Conservation (phyloP, 345 rosid species). For the Isatis tinctoria region DNA sequence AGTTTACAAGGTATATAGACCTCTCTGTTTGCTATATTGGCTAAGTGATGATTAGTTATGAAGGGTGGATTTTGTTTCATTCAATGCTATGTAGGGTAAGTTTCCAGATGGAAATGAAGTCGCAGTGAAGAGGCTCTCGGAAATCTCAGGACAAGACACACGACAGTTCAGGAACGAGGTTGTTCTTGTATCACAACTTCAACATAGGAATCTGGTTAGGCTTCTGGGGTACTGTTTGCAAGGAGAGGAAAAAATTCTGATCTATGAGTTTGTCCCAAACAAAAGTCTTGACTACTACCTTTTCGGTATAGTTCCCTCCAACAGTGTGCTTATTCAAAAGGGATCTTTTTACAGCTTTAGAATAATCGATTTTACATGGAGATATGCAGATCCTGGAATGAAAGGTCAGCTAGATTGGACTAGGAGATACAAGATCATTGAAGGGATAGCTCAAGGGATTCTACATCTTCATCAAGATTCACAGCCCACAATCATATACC, state of each 20-base stretch:
- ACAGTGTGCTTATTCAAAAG: neutral
- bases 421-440: neutral
- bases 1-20: neutral
- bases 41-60: neutral
- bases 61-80: neutral
- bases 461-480: neutral
- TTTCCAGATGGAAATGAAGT: neutral
- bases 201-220: neutral
- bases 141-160: neutral
- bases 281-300: neutral
- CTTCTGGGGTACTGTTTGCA: neutral
- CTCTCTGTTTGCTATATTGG: neutral
- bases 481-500: neutral
- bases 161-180: neutral
- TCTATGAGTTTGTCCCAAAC: neutral
- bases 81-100: neutral
- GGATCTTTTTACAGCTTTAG: neutral
- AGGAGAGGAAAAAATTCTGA: neutral
- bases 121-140: neutral
- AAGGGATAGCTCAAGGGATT: neutral
- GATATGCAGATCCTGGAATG: neutral
- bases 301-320: neutral
- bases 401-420: neutral
- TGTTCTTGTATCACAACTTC: neutral
- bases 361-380: neutral